Evolutionary conservation across 2,329 filamentous ascomycete genomes (phyloP).

Genomic region (Ophiognomonia clavigignenti-juglandacearum): DNA sequence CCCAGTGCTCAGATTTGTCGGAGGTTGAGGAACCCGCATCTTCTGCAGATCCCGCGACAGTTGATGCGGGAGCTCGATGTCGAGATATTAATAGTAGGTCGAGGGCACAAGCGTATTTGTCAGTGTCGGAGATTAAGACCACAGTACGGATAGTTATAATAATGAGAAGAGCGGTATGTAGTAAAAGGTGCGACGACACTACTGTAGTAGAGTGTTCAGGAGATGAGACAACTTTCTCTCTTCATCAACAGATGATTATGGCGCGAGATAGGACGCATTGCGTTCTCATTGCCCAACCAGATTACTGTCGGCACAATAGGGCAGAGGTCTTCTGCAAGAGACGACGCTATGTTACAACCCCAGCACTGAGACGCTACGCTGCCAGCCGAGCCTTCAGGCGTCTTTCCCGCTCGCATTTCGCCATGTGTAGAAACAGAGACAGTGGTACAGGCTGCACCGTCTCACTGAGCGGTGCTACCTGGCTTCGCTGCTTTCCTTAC

Average conservation of each 20-base stretch:
- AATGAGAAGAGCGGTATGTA: background rate
- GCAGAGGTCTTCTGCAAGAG: background rate
- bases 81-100: too few relatives aligned
- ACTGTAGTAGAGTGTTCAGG: background rate
- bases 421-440: background rate
- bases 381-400: background rate
- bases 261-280: background rate
- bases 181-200: background rate
- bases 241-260: background rate
- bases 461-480: background rate
- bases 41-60: too few relatives aligned
- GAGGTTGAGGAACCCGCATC: too few relatives aligned
- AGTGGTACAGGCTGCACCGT: background rate
- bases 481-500: too few relatives aligned
- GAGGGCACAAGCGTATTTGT: too few relatives aligned
- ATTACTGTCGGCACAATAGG: too few relatives aligned
- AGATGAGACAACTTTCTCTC: background rate
- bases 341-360: background rate
- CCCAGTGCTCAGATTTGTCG: too few relatives aligned
- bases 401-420: background rate
- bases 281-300: too few relatives aligned
- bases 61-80: too few relatives aligned
- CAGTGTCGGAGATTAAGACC: too few relatives aligned
- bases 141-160: too few relatives aligned
- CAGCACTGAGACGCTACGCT: background rate